phyloP scores from a whole-genome alignment of 306 rosid species.

The Sindora glabra region DNA sequence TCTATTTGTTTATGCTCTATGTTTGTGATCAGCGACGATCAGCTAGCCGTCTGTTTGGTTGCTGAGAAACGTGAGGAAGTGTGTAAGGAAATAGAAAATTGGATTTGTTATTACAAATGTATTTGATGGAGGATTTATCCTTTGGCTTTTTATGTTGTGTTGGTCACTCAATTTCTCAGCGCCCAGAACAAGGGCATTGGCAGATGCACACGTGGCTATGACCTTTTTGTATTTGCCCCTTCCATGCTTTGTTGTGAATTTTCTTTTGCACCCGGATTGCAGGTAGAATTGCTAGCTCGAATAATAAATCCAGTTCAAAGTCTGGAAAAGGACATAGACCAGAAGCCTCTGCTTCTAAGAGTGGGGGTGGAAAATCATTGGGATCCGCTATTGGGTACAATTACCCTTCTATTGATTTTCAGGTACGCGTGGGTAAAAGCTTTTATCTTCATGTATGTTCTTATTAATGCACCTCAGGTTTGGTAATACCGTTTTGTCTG shows the following conservation, averaged over 20 bases:
- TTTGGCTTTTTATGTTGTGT: background rate
- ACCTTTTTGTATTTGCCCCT: background rate
- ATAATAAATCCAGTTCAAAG: slow-evolving; percentile 32
- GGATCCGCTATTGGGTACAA: slow-evolving; percentile 47
- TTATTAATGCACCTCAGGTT: background rate
- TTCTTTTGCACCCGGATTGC: slow-evolving; percentile 18
- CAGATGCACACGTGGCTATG: background rate
- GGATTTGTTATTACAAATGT: background rate
- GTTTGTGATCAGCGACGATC: background rate
- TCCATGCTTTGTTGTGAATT: slow-evolving; percentile 12
- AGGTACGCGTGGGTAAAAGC: slow-evolving; percentile 38
- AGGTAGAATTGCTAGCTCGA: slow-evolving; percentile 44
- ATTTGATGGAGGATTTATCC: background rate
- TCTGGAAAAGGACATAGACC: slow-evolving; percentile 29
- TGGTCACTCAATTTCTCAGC: background rate
- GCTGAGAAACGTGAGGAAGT: background rate
- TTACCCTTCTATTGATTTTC: slow-evolving; percentile 46
- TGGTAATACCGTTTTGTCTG: background rate
- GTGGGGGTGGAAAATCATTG: slow-evolving; percentile 7
- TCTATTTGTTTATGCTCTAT: background rate
- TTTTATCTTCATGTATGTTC: background rate
- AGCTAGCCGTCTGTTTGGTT: background rate
- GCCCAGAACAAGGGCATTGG: background rate
- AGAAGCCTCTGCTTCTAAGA: slow-evolving; percentile 42
- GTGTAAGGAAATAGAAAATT: background rate